phyloP scores from a whole-genome alignment of 441 rosid genomes.

The Erysimum pusillum region DNA sequence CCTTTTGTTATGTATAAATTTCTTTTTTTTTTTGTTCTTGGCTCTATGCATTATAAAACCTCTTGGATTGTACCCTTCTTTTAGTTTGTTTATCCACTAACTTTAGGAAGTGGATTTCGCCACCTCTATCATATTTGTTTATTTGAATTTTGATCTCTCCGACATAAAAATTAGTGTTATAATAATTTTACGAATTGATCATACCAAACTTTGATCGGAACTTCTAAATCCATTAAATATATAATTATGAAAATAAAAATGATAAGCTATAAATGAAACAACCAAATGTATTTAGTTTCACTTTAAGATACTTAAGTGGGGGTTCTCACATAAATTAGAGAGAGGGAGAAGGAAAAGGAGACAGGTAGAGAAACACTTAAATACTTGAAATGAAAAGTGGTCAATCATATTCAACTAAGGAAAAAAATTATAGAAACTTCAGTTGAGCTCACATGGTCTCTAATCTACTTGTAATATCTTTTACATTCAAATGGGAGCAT shows the following conservation, averaged over 20 bases:
- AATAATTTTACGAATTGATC: neutral
- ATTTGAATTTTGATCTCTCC: neutral
- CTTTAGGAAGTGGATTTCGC: slow-evolving; percentile 17
- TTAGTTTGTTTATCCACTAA: slow-evolving; percentile 23
- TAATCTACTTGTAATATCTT: slow-evolving; percentile 31
- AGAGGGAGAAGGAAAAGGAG: too few relatives aligned
- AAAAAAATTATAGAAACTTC: slow-evolving; percentile 8
- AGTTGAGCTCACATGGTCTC: slow-evolving; percentile 23
- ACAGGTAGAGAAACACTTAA: slow-evolving; percentile 4
- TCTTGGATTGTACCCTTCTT: neutral
- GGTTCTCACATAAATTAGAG: neutral
- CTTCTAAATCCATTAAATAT: neutral
- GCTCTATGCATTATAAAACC: slow-evolving; percentile 11
- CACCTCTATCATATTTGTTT: neutral
- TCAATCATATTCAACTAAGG: slow-evolving; percentile 3
- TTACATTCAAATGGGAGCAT: slow-evolving; percentile 18
- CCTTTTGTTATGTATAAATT: slow-evolving; percentile 8
- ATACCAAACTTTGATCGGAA: neutral
- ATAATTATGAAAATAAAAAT: neutral
- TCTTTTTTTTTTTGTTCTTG: neutral
- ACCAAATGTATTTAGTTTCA: neutral
- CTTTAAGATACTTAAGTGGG: neutral
- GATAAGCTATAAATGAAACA: neutral
- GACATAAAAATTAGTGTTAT: neutral
- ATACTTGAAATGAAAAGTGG: slow-evolving; percentile 21